Percentiles rank a stretch among this genome's conserved stretches.
Evolutionary conservation across 495 filamentous ascomycete species (phyloP).

Genomic region (Xylaria telfairii): DNA sequence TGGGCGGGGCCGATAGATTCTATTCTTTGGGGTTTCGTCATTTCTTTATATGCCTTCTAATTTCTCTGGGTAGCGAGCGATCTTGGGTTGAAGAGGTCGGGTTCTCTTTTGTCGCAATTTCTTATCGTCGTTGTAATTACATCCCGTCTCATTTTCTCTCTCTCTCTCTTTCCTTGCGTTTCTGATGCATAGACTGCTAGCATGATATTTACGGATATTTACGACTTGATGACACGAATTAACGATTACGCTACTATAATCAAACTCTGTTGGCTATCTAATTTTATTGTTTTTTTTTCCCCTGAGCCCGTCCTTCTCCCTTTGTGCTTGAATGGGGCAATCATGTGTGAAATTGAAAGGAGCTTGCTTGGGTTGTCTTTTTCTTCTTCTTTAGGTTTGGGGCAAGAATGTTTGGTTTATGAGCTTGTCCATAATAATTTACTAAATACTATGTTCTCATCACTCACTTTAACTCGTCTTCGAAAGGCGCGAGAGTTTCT

Average conservation of each 20-base stretch:
- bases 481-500: too few species aligned
- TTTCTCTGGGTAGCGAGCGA: not conserved
- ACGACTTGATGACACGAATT: constrained; percentile 16
- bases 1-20: not conserved
- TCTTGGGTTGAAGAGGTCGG: not conserved
- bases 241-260: constrained; percentile 7
- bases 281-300: not conserved
- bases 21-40: not conserved
- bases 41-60: not conserved
- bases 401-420: not conserved
- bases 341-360: not conserved
- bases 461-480: too few species aligned
- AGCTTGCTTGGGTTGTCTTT: not conserved
- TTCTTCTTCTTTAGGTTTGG: not conserved
- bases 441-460: not conserved
- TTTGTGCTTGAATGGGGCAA: not conserved
- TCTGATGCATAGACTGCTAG: not conserved
- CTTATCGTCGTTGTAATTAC: not conserved
- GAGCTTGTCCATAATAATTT: constrained; percentile 4
- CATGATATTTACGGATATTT: constrained; percentile 3
- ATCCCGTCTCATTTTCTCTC: not conserved
- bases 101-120: not conserved
- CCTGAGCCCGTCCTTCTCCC: not conserved
- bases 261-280: not conserved
- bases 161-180: not conserved